Percentiles rank a stretch among this genome's conserved stretches.
phyloP scores from a whole-genome alignment of 1,284 basidiomycete genomes.

The Pyrrhoderma noxium region DNA sequence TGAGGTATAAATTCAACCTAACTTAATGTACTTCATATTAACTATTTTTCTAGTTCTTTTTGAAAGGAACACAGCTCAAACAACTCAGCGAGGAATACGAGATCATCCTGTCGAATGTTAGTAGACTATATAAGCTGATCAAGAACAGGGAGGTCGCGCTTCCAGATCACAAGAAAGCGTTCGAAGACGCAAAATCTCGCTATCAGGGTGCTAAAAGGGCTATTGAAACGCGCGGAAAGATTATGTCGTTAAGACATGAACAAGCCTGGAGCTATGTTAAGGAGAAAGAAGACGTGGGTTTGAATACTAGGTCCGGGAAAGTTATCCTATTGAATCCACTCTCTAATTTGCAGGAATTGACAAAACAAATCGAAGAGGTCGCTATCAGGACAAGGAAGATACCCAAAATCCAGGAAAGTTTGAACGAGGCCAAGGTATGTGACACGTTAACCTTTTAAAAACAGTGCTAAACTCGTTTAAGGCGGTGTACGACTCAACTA shows the following conservation, averaged over 20 bases:
- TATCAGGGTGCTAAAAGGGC: constrained; percentile 71
- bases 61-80: constrained; percentile 87
- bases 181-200: constrained; percentile 53
- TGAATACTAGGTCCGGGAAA: constrained; percentile 16
- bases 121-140: constrained; percentile 55
- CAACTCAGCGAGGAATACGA: constrained; percentile 87
- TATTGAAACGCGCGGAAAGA: constrained; percentile 60
- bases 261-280: constrained; percentile 87
- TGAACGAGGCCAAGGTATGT: constrained; percentile 42
- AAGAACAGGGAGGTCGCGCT: constrained; percentile 64
- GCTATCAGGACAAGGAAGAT: constrained; percentile 41
- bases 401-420: constrained; percentile 42
- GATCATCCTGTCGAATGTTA: constrained; percentile 65
- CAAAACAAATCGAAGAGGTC: constrained; percentile 41
- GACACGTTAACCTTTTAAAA: not conserved
- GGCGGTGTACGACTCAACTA: constrained; percentile 34
- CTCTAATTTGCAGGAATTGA: constrained; percentile 38
- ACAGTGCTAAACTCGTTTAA: constrained; percentile 1
- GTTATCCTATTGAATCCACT: not conserved
- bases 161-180: constrained; percentile 60
- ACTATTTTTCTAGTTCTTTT: constrained; percentile 66
- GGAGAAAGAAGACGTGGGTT: constrained; percentile 60
- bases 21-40: not conserved
- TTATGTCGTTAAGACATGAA: constrained; percentile 70
- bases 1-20: constrained; percentile 45